Evolutionary conservation across 2,329 filamentous ascomycete genomes (phyloP), one percentile per base, ranked within the genome.

Genomic region (Fusarium newnesense): DNA sequence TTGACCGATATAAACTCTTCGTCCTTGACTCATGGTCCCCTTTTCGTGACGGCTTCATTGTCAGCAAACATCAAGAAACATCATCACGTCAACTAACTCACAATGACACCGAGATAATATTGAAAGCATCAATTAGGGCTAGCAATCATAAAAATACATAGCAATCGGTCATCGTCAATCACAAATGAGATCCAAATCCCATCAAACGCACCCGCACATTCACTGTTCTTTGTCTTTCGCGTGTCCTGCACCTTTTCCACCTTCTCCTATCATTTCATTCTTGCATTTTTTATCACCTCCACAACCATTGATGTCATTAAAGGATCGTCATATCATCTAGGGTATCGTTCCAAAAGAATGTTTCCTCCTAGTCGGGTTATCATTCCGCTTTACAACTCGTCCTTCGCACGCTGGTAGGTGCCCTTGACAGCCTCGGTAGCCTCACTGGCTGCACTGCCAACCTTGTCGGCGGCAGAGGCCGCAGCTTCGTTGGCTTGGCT

Each of bases 401-500:
- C 85, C 66, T 78, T 81, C 24, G 75, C 75, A 43, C 80, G 77
- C 54, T 81, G 78, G 12, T 79, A 77, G 21, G 78, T 79, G 34
- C 83, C 81, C 77, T 84, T 85, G 56, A 84, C 84, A 9, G 80
- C 83, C n/a, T 84, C 82, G 4, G 83, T 84, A 6, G 83, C 84
- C 21, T 82, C 80, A 53, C 80, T 82, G 5, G 82, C 84, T 9
- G 78, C 83, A 56, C 81, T 83, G 39, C 78, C 79, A 21, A 81
- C 79, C 73, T 78, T 81, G 40, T 82, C 79, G 1, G 81, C 82
- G 0, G 80, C 78, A 44, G 79, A 80, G n/a, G 79, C 73, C 2
- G 78, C 80, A 13, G 79, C 79, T 40, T 76, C 78, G 43, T 78
- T 80, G 12, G 81, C 82, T 34, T 82, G 77, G 60, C 75, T 81